These are phyloP conservation scores for Globisporangium carolinianum DNA, from an alignment of 352 stramenopile species.

Conservation along the genomic window DNA sequence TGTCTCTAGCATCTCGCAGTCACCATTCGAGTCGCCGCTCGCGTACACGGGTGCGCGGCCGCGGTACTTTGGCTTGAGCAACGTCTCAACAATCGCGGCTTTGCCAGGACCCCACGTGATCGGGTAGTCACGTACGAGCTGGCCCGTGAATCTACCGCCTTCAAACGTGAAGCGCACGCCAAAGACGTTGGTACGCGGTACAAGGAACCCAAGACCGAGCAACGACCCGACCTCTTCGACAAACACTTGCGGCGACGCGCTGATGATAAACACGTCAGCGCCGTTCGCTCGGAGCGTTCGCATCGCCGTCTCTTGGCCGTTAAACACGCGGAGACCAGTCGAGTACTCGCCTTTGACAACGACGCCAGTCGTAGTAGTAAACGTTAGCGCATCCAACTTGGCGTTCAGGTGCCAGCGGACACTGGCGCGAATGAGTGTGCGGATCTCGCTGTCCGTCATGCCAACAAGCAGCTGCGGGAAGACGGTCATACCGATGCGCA, in stretches of 20 bases:
- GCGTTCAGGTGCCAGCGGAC: conserved; percentile 42
- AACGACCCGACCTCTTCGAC: conserved; percentile 37
- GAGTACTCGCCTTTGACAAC: conserved; percentile 34
- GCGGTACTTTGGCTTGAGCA: conserved; percentile 39
- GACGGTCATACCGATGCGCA: conserved; percentile 48
- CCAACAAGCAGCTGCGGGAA: conserved; percentile 46
- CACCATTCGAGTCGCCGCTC: conserved; percentile 46
- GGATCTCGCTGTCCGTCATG: conserved; percentile 49
- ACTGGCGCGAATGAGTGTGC: conserved; percentile 32
- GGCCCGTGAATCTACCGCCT: conserved; percentile 29
- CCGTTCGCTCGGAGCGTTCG: conserved; percentile 31
- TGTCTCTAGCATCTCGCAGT: conserved; percentile 55
- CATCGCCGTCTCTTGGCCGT: conserved; percentile 55
- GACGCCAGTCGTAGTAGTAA: conserved; percentile 31
- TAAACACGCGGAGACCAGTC: conserved; percentile 51
- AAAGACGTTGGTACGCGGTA: conserved; percentile 46
- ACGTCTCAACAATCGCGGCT: conserved; percentile 35
- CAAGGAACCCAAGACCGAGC: conserved; percentile 40
- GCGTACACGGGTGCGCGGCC: conserved; percentile 38
- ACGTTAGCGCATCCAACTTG: conserved; percentile 27
- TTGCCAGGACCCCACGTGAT: conserved; percentile 65
- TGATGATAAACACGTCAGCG: conserved; percentile 56
- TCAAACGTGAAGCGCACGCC: conserved; percentile 46
- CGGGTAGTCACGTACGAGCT: conserved; percentile 38
- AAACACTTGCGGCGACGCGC: conserved; percentile 47